A percentile compares a stretch with the other conserved stretches of the same genome.
These are phyloP conservation scores for Starmerella floris DNA, from an alignment of 805 yeast genomes.

Conservation along the genomic window DNA sequence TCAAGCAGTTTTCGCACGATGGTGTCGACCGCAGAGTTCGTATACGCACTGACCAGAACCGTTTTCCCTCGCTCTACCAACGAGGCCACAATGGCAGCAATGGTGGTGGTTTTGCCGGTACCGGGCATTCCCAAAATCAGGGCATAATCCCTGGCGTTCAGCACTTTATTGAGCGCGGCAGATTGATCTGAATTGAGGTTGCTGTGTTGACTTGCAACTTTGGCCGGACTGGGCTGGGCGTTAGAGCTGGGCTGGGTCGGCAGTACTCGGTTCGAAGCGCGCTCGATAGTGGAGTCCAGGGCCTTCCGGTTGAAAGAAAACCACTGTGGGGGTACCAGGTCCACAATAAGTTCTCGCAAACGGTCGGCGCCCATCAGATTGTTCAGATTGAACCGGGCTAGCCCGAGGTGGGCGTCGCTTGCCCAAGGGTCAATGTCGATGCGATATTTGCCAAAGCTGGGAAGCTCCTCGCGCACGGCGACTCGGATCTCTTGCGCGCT, in stretches of 20 bases:
- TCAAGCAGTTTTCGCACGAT: slow-evolving; percentile 58
- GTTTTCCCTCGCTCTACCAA: slow-evolving; percentile 49
- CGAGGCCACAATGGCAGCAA: slow-evolving; percentile 55
- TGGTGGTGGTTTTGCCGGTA: slow-evolving; percentile 87
- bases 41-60: slow-evolving; percentile 70
- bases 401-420: slow-evolving; percentile 55
- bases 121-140: slow-evolving; percentile 96
- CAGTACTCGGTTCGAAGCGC: slow-evolving; percentile 13
- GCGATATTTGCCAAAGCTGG: slow-evolving; percentile 33
- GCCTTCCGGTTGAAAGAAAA: slow-evolving; percentile 1
- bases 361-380: slow-evolving; percentile 43
- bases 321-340: slow-evolving; percentile 22
- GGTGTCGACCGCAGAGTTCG: slow-evolving; percentile 94
- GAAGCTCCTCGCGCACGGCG: slow-evolving; percentile 3
- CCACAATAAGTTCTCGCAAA: slow-evolving; percentile 40
- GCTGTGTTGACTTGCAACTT: neutral
- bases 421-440: slow-evolving; percentile 77
- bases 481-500: neutral
- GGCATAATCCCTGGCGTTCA: slow-evolving; percentile 59
- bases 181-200: slow-evolving; percentile 59
- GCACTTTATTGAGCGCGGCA: slow-evolving; percentile 50
- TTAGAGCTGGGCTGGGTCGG: neutral
- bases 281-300: slow-evolving; percentile 10
- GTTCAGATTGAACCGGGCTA: slow-evolving; percentile 64
- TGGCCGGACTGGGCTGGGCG: neutral